Evolutionary conservation across 768 basidiomycete genomes (phyloP).

Genomic region (Leccinum subtestaceum): DNA sequence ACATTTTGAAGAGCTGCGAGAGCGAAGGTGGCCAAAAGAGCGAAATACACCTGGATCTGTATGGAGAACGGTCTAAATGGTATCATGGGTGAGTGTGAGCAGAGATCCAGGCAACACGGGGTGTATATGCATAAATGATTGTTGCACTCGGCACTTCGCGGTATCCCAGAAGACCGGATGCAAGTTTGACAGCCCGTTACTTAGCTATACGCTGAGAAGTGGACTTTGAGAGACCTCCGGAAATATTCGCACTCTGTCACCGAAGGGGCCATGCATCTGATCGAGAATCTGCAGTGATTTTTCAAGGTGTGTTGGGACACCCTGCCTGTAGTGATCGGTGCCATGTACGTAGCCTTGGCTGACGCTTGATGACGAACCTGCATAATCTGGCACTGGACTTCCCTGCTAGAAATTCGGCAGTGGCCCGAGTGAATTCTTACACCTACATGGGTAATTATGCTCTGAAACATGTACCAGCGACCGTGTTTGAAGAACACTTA

Average conservation of each 20-base stretch:
- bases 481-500: too few relatives aligned
- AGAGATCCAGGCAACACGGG: background rate
- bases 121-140: background rate
- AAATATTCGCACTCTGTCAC: too few relatives aligned
- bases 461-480: too few relatives aligned
- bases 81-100: background rate
- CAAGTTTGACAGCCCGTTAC: too few relatives aligned
- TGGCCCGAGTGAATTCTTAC: background rate
- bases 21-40: background rate
- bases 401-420: background rate
- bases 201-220: too few relatives aligned
- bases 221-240: too few relatives aligned
- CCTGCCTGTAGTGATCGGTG: too few relatives aligned
- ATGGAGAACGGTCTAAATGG: background rate
- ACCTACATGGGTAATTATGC: constrained; percentile 12
- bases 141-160: too few relatives aligned
- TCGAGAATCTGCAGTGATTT: too few relatives aligned
- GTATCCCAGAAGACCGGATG: too few relatives aligned
- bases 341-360: background rate
- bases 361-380: background rate
- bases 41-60: background rate
- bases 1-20: constrained; percentile 12
- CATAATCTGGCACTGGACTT: background rate
- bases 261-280: too few relatives aligned
- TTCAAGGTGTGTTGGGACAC: too few relatives aligned